These are phyloP conservation scores for Boletales sp. DNA, from an alignment of 768 basidiomycete genomes.

Conservation along the genomic window DNA sequence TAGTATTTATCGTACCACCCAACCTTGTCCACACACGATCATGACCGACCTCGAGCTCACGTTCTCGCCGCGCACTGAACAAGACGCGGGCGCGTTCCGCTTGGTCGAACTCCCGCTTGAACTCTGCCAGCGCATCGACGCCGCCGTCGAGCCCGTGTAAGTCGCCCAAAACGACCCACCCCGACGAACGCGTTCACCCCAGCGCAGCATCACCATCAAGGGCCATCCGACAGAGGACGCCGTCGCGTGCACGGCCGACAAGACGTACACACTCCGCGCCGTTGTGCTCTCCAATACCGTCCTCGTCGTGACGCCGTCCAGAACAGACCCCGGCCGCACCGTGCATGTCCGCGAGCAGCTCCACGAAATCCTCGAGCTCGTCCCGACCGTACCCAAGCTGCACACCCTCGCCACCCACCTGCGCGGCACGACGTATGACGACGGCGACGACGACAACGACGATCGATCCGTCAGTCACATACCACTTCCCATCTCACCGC, in stretches of 20 bases:
- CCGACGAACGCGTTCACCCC: background rate
- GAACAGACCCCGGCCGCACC: conserved; percentile 33
- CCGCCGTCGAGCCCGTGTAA: conserved; percentile 28
- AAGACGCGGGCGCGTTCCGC: conserved; percentile 55
- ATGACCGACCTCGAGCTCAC: conserved; percentile 38
- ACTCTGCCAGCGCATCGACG: conserved; percentile 57
- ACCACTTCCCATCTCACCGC: background rate
- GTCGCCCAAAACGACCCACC: background rate
- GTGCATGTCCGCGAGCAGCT: conserved; percentile 77
- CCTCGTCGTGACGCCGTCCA: conserved; percentile 60
- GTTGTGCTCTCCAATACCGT: conserved; percentile 89
- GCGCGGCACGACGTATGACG: conserved; percentile 67
- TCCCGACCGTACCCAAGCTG: conserved; percentile 72
- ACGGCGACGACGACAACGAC: conserved; percentile 38
- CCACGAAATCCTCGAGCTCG: conserved; percentile 80
- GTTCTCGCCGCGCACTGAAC: conserved; percentile 48
- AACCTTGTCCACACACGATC: background rate
- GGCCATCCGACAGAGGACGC: conserved; percentile 82
- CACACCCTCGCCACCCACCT: conserved; percentile 62
- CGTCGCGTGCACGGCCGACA: conserved; percentile 78
- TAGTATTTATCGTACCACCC: background rate
- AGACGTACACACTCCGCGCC: conserved; percentile 81
- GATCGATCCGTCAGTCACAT: conserved; percentile 32
- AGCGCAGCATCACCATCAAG: conserved; percentile 67
- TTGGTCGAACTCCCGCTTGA: conserved; percentile 74